A percentile compares a stretch with the other conserved stretches of the same genome.
Conservation (phyloP, 2,329 filamentous ascomycete species). For the Colletotrichum tofieldiae region DNA sequence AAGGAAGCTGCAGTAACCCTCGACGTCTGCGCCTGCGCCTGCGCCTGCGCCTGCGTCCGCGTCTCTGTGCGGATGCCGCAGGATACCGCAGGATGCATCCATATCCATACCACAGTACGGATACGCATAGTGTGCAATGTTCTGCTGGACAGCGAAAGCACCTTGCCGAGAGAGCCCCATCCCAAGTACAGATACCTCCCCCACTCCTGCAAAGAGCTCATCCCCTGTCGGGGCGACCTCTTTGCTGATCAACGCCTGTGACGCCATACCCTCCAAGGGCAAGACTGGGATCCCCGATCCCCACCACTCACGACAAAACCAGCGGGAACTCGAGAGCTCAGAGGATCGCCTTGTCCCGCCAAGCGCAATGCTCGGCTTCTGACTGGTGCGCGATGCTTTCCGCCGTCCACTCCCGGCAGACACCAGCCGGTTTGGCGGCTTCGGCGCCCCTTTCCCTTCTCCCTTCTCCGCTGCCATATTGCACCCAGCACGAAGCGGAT, state of each 20-base stretch:
- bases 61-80: background rate
- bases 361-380: constrained; percentile 23
- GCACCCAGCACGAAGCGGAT: constrained; percentile 31
- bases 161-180: too few species aligned
- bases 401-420: constrained; percentile 39
- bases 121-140: background rate
- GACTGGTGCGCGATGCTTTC: constrained; percentile 30
- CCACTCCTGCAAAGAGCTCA: background rate
- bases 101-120: background rate
- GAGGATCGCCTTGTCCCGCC: constrained; percentile 14
- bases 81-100: background rate
- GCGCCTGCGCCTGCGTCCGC: background rate
- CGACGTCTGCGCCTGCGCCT: background rate
- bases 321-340: constrained; percentile 27
- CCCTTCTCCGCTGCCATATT: constrained; percentile 9
- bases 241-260: constrained; percentile 51
- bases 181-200: too few species aligned
- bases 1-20: background rate
- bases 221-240: constrained; percentile 11
- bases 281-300: constrained; percentile 30
- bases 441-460: constrained; percentile 13
- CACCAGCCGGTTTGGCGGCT: constrained; percentile 40
- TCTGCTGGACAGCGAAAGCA: too few species aligned
- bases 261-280: constrained; percentile 49
- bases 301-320: constrained; percentile 14